phyloP scores from a whole-genome alignment of 805 yeast genomes.

The Grigorovia transvaalensis region DNA sequence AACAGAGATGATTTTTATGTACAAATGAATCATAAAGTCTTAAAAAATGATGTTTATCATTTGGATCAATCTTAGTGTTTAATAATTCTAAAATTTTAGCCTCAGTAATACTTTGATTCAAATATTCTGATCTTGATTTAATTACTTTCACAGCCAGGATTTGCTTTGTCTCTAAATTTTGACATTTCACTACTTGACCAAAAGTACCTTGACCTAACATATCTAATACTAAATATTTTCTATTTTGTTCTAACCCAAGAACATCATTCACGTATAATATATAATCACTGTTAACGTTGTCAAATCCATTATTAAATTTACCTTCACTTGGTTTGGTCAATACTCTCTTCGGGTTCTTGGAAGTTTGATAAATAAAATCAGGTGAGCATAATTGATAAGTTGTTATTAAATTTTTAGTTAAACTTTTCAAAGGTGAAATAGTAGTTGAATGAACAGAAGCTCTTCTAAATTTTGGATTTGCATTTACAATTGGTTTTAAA shows the following conservation, averaged over 20 bases:
- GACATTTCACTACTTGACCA: conserved; percentile 96
- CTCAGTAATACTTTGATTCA: conserved; percentile 87
- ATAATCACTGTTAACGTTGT: conserved; percentile 82
- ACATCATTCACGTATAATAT: conserved; percentile 91
- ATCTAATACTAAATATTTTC: conserved; percentile 82
- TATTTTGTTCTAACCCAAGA: conserved; percentile 56
- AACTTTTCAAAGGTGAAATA: conserved; percentile 70
- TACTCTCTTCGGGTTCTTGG: conserved; percentile 84
- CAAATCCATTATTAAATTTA: conserved; percentile 67
- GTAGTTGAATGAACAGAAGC: conserved; percentile 54
- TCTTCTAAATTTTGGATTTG: conserved; percentile 60
- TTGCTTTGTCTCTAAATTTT: conserved; percentile 61
- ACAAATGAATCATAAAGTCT: conserved; percentile 78
- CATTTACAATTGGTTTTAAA: conserved; percentile 48
- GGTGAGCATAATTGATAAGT: conserved; percentile 83
- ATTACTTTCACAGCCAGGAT: conserved; percentile 91
- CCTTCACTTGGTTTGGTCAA: conserved; percentile 89
- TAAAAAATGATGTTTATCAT: conserved; percentile 64
- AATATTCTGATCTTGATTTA: conserved; percentile 81
- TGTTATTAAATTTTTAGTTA: conserved; percentile 66
- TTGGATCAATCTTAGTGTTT: conserved; percentile 59
- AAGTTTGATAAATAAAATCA: conserved; percentile 66
- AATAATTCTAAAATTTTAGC: conserved; percentile 76
- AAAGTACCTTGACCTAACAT: conserved; percentile 93
- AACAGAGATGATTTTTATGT: conserved; percentile 85